phyloP scores from a whole-genome alignment of 257 asterid genomes.

The Pogostemon cablin region DNA sequence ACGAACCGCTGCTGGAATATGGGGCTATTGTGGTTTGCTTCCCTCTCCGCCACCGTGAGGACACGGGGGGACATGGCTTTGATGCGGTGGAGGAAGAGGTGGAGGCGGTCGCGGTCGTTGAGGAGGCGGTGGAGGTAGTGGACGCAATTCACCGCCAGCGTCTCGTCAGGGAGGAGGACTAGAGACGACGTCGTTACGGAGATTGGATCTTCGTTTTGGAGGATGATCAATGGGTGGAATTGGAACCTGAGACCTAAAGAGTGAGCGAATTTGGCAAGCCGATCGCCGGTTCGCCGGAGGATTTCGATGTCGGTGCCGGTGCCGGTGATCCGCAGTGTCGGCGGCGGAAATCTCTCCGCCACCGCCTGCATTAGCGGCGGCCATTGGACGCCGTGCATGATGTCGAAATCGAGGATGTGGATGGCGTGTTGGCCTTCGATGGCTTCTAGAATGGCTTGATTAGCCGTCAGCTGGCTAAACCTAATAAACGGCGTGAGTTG shows the following conservation, averaged over 20 bases:
- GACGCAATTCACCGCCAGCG: constrained; percentile 85
- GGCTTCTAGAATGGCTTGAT: constrained; percentile 88
- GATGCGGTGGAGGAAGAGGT: constrained; percentile 63
- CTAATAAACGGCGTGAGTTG: constrained; percentile 84
- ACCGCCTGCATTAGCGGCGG: constrained; percentile 96
- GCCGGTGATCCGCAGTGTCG: constrained; percentile 85
- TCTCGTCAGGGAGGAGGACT: constrained; percentile 64
- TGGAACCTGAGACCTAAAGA: constrained; percentile 80
- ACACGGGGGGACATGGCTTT: constrained; percentile 65
- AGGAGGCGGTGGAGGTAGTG: constrained; percentile 73
- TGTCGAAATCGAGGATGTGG: constrained; percentile 90
- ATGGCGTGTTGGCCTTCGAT: constrained; percentile 62
- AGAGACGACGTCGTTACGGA: constrained; percentile 42
- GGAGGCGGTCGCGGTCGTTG: constrained; percentile 61
- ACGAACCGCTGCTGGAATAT: constrained; percentile 64
- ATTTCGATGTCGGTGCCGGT: constrained; percentile 64
- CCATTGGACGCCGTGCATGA: constrained; percentile 98
- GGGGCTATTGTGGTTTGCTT: constrained; percentile 85
- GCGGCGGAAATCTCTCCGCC: constrained; percentile 75
- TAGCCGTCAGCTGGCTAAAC: constrained; percentile 86
- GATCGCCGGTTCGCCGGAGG: constrained; percentile 85
- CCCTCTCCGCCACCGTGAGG: constrained; percentile 76
- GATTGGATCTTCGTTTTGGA: constrained; percentile 46
- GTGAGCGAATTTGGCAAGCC: constrained; percentile 78
- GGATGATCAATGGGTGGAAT: constrained; percentile 66